Conservation (phyloP, 2,329 filamentous ascomycete genomes). For the Chaetomium olivaceum region DNA sequence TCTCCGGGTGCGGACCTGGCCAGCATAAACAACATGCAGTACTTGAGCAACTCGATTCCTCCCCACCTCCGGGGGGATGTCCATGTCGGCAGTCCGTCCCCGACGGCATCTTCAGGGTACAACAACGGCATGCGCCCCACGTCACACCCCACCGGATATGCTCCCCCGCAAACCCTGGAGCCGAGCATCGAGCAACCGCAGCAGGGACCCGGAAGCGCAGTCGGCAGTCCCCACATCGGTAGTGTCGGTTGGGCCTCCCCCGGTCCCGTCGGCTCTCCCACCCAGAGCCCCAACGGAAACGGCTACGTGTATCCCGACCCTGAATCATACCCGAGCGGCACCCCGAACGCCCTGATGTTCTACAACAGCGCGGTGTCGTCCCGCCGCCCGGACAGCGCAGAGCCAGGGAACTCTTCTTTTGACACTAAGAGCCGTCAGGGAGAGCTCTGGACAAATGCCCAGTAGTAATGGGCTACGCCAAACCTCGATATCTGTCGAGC, state of each 20-base stretch:
- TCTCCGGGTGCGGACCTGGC: constrained; percentile 77
- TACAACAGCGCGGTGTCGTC: constrained; percentile 66
- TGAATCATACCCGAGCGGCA: constrained; percentile 65
- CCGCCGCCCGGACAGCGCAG: constrained; percentile 72
- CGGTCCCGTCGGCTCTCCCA: constrained; percentile 69
- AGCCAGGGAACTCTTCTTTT: constrained; percentile 61
- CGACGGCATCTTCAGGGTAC: constrained; percentile 65
- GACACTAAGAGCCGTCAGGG: constrained; percentile 60
- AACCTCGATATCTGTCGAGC: neutral
- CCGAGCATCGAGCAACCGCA: constrained; percentile 74
- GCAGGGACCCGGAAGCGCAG: constrained; percentile 68
- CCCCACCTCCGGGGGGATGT: constrained; percentile 78
- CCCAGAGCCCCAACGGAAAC: constrained; percentile 61
- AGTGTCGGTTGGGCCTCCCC: constrained; percentile 86
- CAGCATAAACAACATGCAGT: constrained; percentile 68
- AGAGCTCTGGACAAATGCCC: constrained; percentile 55
- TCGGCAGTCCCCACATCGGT: constrained; percentile 81
- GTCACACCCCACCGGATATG: constrained; percentile 80
- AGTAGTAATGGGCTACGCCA: constrained; percentile 37
- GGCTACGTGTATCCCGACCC: constrained; percentile 81
- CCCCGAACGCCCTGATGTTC: constrained; percentile 68
- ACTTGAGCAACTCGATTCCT: constrained; percentile 78
- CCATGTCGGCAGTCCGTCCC: constrained; percentile 68
- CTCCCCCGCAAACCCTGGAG: constrained; percentile 82
- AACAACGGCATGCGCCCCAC: constrained; percentile 66